Percentiles rank a stretch among this genome's conserved stretches.
Evolutionary conservation across 805 yeast genomes (phyloP).

Genomic region (Geotrichum ghanense): DNA sequence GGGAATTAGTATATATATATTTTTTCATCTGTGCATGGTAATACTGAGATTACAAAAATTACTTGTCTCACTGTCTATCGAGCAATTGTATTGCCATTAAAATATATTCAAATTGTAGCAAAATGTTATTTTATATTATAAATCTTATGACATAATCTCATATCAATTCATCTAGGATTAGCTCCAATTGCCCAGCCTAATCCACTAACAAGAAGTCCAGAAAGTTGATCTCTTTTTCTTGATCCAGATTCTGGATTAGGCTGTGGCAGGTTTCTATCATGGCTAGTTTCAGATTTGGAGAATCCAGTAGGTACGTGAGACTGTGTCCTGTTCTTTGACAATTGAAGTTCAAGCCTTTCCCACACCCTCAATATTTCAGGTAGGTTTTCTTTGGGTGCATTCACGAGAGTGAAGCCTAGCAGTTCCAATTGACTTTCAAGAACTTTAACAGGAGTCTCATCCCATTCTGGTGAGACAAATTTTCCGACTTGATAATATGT

Average conservation of each 20-base stretch:
- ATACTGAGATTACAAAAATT: no score
- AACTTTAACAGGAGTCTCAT: constrained; percentile 28
- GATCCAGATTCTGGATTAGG: constrained; percentile 21
- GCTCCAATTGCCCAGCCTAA: constrained; percentile 60
- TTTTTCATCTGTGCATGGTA: no score
- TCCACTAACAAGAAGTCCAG: constrained; percentile 41
- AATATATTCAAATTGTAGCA: no score
- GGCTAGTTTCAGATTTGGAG: constrained; percentile 9
- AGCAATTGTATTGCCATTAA: no score
- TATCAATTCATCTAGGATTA: constrained; percentile 5
- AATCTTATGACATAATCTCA: no score
- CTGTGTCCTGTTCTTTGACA: constrained; percentile 4
- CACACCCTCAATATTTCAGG: constrained; percentile 51
- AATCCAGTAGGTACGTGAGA: constrained; percentile 16
- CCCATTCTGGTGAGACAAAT: constrained; percentile 37
- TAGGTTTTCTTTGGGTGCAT: constrained; percentile 45
- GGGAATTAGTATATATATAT: no score
- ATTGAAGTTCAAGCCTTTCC: constrained; percentile 23
- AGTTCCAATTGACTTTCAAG: constrained; percentile 43
- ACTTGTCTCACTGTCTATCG: no score
- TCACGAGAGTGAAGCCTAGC: constrained; percentile 38
- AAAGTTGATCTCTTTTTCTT: constrained; percentile 33
- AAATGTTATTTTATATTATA: no score
- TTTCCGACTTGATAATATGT: constrained; percentile 68
- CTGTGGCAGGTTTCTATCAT: constrained; percentile 15